A percentile compares a stretch with the other conserved stretches of the same genome.
Evolutionary conservation across 1,284 basidiomycete species (phyloP).

Genomic region (Mycosarcoma mackinlayi): DNA sequence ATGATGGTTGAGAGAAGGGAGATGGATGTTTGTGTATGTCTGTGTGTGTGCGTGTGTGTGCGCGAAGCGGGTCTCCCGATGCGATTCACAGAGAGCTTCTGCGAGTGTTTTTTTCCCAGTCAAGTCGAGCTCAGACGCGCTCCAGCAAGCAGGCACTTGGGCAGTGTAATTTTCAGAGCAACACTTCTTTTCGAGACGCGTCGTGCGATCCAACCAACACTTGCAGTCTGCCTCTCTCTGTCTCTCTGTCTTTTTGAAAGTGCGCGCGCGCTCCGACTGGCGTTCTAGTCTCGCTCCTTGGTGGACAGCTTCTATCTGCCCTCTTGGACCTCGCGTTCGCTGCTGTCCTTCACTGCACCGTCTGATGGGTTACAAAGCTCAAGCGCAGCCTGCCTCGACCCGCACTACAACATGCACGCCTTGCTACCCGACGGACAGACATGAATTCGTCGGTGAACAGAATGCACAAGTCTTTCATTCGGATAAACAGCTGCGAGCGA

Average conservation of each 20-base stretch:
- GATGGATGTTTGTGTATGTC: too few species aligned
- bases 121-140: conserved; percentile 10
- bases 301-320: not conserved
- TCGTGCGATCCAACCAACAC: conserved; percentile 29
- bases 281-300: too few species aligned
- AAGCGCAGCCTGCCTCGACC: too few species aligned
- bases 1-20: conserved; percentile 3
- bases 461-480: too few species aligned
- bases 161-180: conserved; percentile 16
- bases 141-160: conserved; percentile 9
- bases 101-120: conserved; percentile 8
- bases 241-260: not conserved
- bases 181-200: conserved; percentile 25
- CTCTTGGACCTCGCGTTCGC: too few species aligned
- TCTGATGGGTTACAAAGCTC: too few species aligned
- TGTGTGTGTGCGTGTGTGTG: too few species aligned
- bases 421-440: too few species aligned
- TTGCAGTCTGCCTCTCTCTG: not conserved
- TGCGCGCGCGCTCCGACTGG: not conserved
- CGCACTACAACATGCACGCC: too few species aligned
- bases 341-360: too few species aligned
- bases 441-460: too few species aligned
- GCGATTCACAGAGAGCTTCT: conserved; percentile 6
- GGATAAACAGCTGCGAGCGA: too few species aligned
- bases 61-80: not conserved